Conservation (phyloP, 495 filamentous ascomycete species). For the Penicillium paxilli region DNA sequence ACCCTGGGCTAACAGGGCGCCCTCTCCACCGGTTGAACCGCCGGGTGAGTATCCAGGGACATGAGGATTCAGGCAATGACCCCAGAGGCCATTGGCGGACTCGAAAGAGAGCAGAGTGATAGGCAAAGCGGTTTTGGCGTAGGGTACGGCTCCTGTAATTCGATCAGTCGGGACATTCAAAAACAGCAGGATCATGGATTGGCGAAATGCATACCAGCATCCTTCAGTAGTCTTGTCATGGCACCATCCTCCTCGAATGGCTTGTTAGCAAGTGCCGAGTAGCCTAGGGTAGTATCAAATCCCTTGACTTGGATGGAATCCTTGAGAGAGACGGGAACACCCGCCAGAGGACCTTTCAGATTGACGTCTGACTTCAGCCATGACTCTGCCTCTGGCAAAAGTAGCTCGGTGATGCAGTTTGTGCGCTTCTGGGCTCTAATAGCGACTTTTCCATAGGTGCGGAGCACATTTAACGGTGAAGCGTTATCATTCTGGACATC, state of each 20-base stretch:
- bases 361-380: constrained; percentile 74
- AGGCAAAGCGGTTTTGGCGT: constrained; percentile 94
- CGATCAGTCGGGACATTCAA: too few relatives aligned
- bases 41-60: constrained; percentile 82
- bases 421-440: constrained; percentile 82
- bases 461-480: constrained; percentile 72
- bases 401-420: constrained; percentile 89
- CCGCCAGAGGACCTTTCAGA: constrained; percentile 79
- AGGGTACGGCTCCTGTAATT: constrained; percentile 75
- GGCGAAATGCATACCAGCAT: constrained; percentile 62
- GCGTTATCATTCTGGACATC: constrained; percentile 70
- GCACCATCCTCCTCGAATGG: constrained; percentile 66
- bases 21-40: constrained; percentile 88
- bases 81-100: constrained; percentile 88
- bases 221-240: constrained; percentile 76
- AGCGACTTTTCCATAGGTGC: constrained; percentile 87
- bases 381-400: constrained; percentile 76
- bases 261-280: constrained; percentile 70
- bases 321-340: constrained; percentile 87
- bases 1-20: constrained; percentile 80
- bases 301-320: constrained; percentile 84
- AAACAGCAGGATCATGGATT: too few relatives aligned
- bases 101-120: constrained; percentile 92
- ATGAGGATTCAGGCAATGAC: constrained; percentile 80
- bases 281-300: constrained; percentile 85